phyloP scores from a whole-genome alignment of 805 yeast genomes.

The Ascoidea asiatica region DNA sequence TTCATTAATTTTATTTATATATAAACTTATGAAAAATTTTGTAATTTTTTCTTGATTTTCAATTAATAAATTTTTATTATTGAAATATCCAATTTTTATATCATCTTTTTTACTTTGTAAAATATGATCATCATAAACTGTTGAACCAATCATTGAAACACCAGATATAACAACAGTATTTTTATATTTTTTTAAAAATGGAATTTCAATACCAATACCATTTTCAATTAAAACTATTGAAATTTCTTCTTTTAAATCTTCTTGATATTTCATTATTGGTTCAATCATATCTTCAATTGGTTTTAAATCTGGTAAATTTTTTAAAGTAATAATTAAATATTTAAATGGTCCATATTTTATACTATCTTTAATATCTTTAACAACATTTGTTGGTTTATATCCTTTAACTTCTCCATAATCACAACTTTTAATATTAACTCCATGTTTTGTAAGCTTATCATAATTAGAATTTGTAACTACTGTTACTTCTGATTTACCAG shows the following conservation, averaged over 20 bases:
- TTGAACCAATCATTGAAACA: conserved; percentile 47
- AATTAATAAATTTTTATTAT: conserved; percentile 19
- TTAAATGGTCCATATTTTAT: conserved; percentile 27
- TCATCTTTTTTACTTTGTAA: conserved; percentile 34
- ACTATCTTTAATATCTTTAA: conserved; percentile 25
- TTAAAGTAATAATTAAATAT: conserved; percentile 45
- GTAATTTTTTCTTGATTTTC: conserved; percentile 13
- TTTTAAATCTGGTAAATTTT: conserved; percentile 53
- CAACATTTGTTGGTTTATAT: conserved; percentile 34
- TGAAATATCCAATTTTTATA: conserved; percentile 33
- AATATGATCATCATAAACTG: conserved; percentile 30
- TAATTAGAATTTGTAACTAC: conserved; percentile 50
- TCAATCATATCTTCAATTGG: conserved; percentile 35
- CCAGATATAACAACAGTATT: conserved; percentile 40
- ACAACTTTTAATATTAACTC: conserved; percentile 41
- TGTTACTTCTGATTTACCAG: conserved; percentile 36
- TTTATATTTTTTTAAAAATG: conserved; percentile 36
- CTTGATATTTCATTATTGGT: conserved; percentile 40
- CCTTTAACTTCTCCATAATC: conserved; percentile 39
- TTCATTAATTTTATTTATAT: conserved; percentile 27
- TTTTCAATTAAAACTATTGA: conserved; percentile 44
- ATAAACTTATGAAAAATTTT: conserved; percentile 15
- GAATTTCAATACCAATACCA: conserved; percentile 48
- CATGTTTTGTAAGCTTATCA: conserved; percentile 29
- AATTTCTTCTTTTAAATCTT: conserved; percentile 25